A percentile compares a stretch with the other conserved stretches of the same genome.
Conservation (phyloP, 306 rosid species). For the Arachis hypogaea region DNA sequence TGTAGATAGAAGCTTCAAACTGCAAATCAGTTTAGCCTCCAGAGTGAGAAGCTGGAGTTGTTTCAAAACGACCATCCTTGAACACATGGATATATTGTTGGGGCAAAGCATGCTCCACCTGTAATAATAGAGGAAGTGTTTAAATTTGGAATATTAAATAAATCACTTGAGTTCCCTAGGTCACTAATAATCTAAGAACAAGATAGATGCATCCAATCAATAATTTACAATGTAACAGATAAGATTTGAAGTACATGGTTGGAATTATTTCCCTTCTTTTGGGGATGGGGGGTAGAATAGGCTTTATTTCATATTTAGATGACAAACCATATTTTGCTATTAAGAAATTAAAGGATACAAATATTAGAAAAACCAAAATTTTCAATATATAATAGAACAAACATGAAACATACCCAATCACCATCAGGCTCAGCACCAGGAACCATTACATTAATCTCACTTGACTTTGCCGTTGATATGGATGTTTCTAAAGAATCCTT, state of each 20-base stretch:
- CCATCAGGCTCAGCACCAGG: conserved; percentile 73
- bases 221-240: background rate
- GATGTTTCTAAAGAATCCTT: conserved; percentile 80
- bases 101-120: conserved; percentile 96
- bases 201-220: conserved; percentile 5
- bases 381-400: conserved; percentile 11
- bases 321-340: background rate
- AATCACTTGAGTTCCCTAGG: conserved; percentile 1
- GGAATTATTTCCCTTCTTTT: conserved; percentile 3
- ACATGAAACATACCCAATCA: conserved; percentile 80
- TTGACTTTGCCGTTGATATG: conserved; percentile 91
- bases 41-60: conserved; percentile 89
- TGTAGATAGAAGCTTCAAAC: conserved; percentile 33
- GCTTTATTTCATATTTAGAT: conserved; percentile 16
- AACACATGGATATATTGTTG: conserved; percentile 75
- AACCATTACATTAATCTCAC: conserved; percentile 93
- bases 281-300: background rate
- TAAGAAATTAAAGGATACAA: background rate
- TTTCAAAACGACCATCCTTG: conserved; percentile 86
- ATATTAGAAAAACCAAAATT: conserved; percentile 25
- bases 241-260: background rate
- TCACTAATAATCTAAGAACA: conserved; percentile 9
- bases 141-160: conserved; percentile 24
- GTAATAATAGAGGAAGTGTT: conserved; percentile 42
- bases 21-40: conserved; percentile 73